phyloP scores from a whole-genome alignment of 148 eudicot species.

The Rhododendron ovatum region DNA sequence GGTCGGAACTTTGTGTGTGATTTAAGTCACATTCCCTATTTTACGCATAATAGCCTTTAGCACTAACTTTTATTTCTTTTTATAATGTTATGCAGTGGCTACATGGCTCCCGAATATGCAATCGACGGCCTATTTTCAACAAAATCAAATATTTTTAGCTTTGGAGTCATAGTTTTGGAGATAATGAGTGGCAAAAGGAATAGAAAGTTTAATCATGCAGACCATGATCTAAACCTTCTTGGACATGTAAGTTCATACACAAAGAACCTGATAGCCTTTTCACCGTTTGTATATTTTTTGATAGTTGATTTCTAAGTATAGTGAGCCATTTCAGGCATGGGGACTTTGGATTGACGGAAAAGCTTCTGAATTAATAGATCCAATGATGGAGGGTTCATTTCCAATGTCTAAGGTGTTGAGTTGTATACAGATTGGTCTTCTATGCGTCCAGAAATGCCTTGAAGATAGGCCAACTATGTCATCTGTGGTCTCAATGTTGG shows the following conservation, averaged over 20 bases:
- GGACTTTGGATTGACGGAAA: conserved; percentile 15
- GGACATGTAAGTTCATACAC: conserved; percentile 3
- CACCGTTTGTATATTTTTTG: not conserved
- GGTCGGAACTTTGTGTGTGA: not conserved
- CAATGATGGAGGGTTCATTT: not conserved
- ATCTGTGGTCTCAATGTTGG: not conserved
- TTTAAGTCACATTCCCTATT: not conserved
- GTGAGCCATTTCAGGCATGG: conserved; percentile 15
- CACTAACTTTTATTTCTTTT: not conserved
- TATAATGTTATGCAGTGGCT: conserved; percentile 27
- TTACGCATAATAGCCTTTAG: not conserved
- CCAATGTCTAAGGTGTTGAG: not conserved
- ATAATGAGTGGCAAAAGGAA: not conserved
- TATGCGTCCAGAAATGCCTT: not conserved
- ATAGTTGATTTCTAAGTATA: not conserved
- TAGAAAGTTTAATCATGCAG: not conserved
- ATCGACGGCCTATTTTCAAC: conserved; percentile 27
- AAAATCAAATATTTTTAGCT: conserved; percentile 3
- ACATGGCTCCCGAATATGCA: conserved; percentile 8
- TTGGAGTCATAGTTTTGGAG: conserved; percentile 7
- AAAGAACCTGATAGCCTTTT: not conserved
- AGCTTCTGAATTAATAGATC: not conserved
- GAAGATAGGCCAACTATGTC: conserved; percentile 3
- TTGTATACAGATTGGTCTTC: conserved; percentile 1
- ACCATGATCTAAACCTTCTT: conserved; percentile 6